Percentiles rank a stretch among this genome's conserved stretches.
These are phyloP conservation scores for Phlebopus sp. DNA, from an alignment of 1,284 basidiomycete species.

Conservation along the genomic window DNA sequence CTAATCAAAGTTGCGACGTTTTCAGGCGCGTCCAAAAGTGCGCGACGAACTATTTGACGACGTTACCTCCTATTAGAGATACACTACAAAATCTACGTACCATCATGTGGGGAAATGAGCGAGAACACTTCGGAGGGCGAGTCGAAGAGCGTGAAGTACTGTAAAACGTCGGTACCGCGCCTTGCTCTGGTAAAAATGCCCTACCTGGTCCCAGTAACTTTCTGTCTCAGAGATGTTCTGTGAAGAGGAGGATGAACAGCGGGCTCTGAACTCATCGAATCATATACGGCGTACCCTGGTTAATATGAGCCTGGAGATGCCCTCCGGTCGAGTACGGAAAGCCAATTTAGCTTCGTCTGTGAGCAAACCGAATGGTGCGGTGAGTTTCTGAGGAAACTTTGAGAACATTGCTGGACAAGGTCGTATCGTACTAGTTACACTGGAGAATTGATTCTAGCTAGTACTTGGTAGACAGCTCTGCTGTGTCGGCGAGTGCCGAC, in stretches of 20 bases:
- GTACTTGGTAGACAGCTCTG: no score
- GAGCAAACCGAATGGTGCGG: slow-evolving; percentile 76
- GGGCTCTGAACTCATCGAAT: neutral
- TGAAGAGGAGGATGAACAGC: slow-evolving; percentile 11
- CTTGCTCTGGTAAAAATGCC: slow-evolving; percentile 15
- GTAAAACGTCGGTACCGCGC: slow-evolving; percentile 18
- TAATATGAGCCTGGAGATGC: slow-evolving; percentile 71
- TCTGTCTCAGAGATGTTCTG: slow-evolving; percentile 75
- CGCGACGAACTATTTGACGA: slow-evolving; percentile 63
- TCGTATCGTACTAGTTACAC: no score
- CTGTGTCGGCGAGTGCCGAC: no score
- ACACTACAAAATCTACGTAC: slow-evolving; percentile 57
- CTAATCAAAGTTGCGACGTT: slow-evolving; percentile 82
- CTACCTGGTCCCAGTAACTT: slow-evolving; percentile 82
- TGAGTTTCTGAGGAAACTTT: slow-evolving; percentile 66
- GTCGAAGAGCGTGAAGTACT: slow-evolving; percentile 86
- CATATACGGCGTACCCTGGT: slow-evolving; percentile 47
- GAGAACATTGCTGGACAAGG: slow-evolving; percentile 45
- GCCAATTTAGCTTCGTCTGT: slow-evolving; percentile 86
- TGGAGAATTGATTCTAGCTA: no score
- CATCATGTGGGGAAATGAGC: slow-evolving; percentile 80
- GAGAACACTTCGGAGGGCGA: slow-evolving; percentile 86
- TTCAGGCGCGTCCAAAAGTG: slow-evolving; percentile 76
- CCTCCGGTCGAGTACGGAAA: slow-evolving; percentile 78
- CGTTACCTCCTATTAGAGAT: neutral